Evolutionary conservation across 495 filamentous ascomycete species (phyloP), one percentile per base, ranked within the genome.

Genomic region (Penicillium odoratum): DNA sequence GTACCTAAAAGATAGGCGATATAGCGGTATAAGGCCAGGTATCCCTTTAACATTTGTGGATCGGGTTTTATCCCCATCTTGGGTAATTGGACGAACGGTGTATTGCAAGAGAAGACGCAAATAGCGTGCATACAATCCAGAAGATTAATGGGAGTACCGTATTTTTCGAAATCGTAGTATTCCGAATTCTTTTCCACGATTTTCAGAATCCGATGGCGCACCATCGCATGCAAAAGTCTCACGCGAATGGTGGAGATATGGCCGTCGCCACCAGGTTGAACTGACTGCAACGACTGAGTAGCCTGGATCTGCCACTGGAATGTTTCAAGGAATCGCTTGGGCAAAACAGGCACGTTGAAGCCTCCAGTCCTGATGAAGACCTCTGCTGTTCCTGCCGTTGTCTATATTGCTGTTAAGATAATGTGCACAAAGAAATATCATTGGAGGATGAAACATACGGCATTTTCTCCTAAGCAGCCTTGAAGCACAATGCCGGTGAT

Each of bases 61-160:
- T 15, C n/a, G 13, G 48, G 48, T 16, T 9, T 33, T 9, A 51
- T 36, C 30, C 48, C 48, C 3, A 34, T 16, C 7, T 26, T 29
- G 21, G 48, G 48, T 5, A 51, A 34, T 13, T 33, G 29, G 2
- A 51, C 13, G 2, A 29, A 51, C 6, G 28, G 48, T 3, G 15
- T 16, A 34, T 51, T 36, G 5, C 16, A 34, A 2, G 33, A 33
- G 29, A 51, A 51, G 16, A 26, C 30, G 48, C 48, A 31, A 34
- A 51, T 51, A 16, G 48, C n/a, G n/a, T 51, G 48, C 7, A 51
- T 51, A 16, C n/a, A n/a, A 36, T 51, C 48, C 7, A 51, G 29
- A n/a, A 26, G 16, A 51, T 51, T 51, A 26, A 29, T 31, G 33
- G 48, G 48, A 1, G 28, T 29, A 34, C 48, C 48, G 25, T 26